Base-by-base conservation (phyloP, 2,329 filamentous ascomycete genomes). In the Exophiala viscosa region DNA sequence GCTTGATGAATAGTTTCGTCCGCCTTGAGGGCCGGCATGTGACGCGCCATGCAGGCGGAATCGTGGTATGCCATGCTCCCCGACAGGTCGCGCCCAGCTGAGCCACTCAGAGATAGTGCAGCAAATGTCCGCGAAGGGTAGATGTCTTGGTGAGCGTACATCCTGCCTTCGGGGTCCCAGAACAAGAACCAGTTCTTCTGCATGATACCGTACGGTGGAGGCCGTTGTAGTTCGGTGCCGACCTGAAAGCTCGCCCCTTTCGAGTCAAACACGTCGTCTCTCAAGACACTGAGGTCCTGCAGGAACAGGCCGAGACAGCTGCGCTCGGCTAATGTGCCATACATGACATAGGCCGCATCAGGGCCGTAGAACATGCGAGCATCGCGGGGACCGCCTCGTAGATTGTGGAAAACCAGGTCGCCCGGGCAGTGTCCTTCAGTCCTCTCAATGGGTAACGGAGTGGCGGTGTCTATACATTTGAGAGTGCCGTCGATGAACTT, bases 171-270 rank as follows among this genome's bases (percentile, higher is more conserved):
- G 0, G 56, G 51, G 55, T 82, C 79, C 81, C 81, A 84, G 66
- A 84, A 84, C 2, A 80, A 54, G 57, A 84, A 84, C 71, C 74
- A 84, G 60, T 84, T 84, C 73, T 84, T 84, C 66, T 84, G 80
- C 20, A 83, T 60, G 0, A 59, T 31, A 2, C 63, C 61, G 60
- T 69, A 76, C 0, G 77, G 73, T 1, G 60, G 54, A 0, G 78
- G 80, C 0, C 80, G 70, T 36, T 77, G 74, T 2, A 84, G 63
- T 34, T 58, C 55, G 15, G 52, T 55, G 9, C 39, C 69, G 61
- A 61, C 82, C 81, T 44, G 7, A 31, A 53, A 52, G 0, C 80
- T 65, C 67, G 82, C 71, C 7, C 76, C 70, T 52, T 81, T 82
- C 0, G 80, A 80, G 61, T 82, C 79, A 61, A 82, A 83, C 2